Evolutionary conservation across 257 asterid species (phyloP).

Genomic region (Oldenlandia corymbosa): DNA sequence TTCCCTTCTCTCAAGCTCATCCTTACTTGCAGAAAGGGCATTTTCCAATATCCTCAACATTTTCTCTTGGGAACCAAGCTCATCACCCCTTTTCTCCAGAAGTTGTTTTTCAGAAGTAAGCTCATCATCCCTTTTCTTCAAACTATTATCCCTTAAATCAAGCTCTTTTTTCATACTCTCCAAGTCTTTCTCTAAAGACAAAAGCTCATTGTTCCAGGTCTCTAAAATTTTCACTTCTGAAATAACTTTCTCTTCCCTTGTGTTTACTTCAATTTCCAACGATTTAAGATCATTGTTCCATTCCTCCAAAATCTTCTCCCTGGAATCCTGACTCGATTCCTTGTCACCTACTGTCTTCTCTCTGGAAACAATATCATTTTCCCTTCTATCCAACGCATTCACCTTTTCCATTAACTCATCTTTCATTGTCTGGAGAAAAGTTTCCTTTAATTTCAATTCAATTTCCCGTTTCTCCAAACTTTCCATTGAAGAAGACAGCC

Average conservation of each 20-base stretch:
- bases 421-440: slow-evolving; percentile 9
- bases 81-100: slow-evolving; percentile 1
- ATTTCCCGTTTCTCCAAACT: neutral
- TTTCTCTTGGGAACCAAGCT: neutral
- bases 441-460: slow-evolving; percentile 4
- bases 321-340: neutral
- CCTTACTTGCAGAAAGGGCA: neutral
- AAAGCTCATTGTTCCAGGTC: neutral
- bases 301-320: neutral
- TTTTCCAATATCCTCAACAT: slow-evolving; percentile 17
- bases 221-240: neutral
- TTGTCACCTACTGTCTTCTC: neutral
- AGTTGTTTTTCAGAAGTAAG: slow-evolving; percentile 16
- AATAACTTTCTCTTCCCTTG: neutral
- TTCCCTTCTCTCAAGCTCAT: neutral
- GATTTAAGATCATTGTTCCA: neutral
- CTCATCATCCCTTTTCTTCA: slow-evolving; percentile 1
- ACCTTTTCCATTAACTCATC: neutral
- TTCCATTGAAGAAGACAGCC: neutral
- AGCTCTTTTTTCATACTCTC: neutral
- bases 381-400: slow-evolving; percentile 13
- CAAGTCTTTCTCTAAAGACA: neutral
- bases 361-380: neutral
- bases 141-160: neutral
- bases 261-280: neutral